Base-by-base conservation (phyloP, 2,329 filamentous ascomycete genomes). In the Cercospora zeina region DNA sequence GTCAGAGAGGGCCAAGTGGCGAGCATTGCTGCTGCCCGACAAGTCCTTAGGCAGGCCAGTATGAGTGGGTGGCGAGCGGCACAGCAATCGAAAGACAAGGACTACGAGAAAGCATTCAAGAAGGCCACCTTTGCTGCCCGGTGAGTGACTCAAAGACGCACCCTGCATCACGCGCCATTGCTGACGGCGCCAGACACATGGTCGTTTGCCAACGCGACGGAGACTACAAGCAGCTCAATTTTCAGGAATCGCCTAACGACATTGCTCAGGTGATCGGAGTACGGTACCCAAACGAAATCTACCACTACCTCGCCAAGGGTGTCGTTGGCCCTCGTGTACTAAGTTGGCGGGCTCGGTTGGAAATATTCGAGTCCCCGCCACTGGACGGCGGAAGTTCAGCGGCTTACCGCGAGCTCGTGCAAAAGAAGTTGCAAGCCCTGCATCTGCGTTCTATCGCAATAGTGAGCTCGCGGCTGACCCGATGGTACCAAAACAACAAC, bases 81-180 rank as follows among this genome's bases (percentile, higher is more conserved):
- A 72, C 83, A 87, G 58, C 87, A 69, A 24, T 93, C 91, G 72
- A 88, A 89, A 71, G 92, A 97, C 62, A 87, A 96, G 55, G 84
- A 89, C 56, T 99, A 96, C 82, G 81, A 91, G 33, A 89, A 93
- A 73, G 90, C 89, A 71, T 99, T 92, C 74, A 89, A 89, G 73
- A 93, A 90, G 75, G 91, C 91, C 21, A 87, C 88, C 65, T 88
- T 96, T 83, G 88, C 88, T 1, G 85, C 97, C 54, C 89, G 92
- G 71, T 59, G 33, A 53, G 45, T 5, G 21, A 16, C n/a, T 6
- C 24, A 24, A 14, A 39, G 13, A 13, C 33, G 8, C 5, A 21
- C 21, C 13, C 16, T 24, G 33, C n/a, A 21, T 34, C 30, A 34
- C 8, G 33, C 19, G 13, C 33, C 16, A 6, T 31, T 27, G 34